These are phyloP conservation scores for Allium sativum DNA, from an alignment of 106 monocot species.

Conservation along the genomic window DNA sequence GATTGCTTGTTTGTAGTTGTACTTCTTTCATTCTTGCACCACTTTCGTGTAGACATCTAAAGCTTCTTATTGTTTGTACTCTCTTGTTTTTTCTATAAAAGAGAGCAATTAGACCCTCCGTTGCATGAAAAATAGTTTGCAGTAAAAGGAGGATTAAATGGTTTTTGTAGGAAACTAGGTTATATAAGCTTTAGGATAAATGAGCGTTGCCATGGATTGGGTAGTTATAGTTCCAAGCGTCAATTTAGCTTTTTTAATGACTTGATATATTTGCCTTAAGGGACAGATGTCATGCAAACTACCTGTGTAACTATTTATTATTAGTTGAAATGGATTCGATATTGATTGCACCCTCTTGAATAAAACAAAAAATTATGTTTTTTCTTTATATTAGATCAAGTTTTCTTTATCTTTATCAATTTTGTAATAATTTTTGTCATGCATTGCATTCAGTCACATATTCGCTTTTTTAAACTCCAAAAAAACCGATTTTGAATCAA, in stretches of 20 bases:
- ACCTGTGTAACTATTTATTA: no score
- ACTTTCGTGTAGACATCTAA: slow-evolving; percentile 5
- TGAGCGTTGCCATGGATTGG: not conserved
- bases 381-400: no score
- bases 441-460: no score
- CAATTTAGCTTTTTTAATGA: not conserved
- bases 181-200: not conserved
- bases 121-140: not conserved
- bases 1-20: slow-evolving; percentile 4
- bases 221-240: not conserved
- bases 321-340: no score
- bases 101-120: slow-evolving; percentile 5
- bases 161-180: not conserved
- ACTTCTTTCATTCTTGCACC: not conserved
- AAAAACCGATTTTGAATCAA: no score
- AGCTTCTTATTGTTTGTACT: not conserved
- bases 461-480: no score
- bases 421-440: no score
- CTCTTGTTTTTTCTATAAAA: slow-evolving; percentile 1
- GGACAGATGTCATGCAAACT: not conserved
- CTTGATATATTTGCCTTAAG: not conserved
- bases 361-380: no score
- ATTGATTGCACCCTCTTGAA: no score
- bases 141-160: no score
- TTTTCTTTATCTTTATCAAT: no score